phyloP scores from a whole-genome alignment of 2,329 filamentous ascomycete genomes.

The Fusarium nurragi region DNA sequence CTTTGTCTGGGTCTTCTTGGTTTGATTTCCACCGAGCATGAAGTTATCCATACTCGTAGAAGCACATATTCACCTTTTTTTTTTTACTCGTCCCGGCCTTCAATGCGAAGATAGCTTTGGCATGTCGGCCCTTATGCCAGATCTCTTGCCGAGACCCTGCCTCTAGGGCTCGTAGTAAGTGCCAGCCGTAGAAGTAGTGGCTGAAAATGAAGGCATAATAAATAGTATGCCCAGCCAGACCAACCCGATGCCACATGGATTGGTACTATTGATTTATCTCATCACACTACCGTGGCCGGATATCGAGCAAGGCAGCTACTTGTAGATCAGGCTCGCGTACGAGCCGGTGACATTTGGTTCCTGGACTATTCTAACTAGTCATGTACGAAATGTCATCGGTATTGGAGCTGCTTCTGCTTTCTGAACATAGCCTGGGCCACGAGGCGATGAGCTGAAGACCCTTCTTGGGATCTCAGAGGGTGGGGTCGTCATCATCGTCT shows the following conservation, averaged over 20 bases:
- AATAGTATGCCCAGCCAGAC: slow-evolving; percentile 32
- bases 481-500: slow-evolving; percentile 34
- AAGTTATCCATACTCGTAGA: not conserved
- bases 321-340: slow-evolving; percentile 20
- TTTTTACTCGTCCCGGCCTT: slow-evolving; percentile 14
- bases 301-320: slow-evolving; percentile 13
- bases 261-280: slow-evolving; percentile 26
- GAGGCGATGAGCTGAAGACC: slow-evolving; percentile 39
- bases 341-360: slow-evolving; percentile 15
- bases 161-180: slow-evolving; percentile 30
- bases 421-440: slow-evolving; percentile 2
- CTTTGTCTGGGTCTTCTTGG: not conserved
- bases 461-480: slow-evolving; percentile 37
- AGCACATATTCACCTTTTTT: not conserved
- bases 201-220: slow-evolving; percentile 21
- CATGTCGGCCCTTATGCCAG: slow-evolving; percentile 13
- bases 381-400: slow-evolving; percentile 10
- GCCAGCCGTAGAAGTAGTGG: slow-evolving; percentile 26
- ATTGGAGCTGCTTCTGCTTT: slow-evolving; percentile 10
- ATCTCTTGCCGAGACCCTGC: slow-evolving; percentile 26
- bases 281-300: slow-evolving; percentile 20
- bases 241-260: slow-evolving; percentile 18
- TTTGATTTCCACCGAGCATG: no score
- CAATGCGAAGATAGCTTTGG: slow-evolving; percentile 12
- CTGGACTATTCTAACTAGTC: slow-evolving; percentile 15